Evolutionary conservation across 129 eudicot genomes (phyloP), one percentile per base, ranked within the genome.

Genomic region (Pulicaria dysenterica): DNA sequence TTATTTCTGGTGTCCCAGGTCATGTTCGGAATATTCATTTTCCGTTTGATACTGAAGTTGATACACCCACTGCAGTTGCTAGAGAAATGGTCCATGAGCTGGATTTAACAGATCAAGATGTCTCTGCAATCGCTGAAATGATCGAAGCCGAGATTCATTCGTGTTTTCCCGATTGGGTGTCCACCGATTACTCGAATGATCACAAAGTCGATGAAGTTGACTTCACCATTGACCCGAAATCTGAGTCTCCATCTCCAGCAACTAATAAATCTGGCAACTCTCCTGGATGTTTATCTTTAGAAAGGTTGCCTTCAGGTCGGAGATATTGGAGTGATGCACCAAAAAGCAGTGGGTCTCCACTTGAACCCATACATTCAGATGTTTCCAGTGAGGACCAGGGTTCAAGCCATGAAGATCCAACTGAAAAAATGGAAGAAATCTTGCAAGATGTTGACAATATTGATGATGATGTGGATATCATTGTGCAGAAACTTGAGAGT

Each of bases 311-410:
- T 48, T 88, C 90, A 1, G 92, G 95, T 53, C 81, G 83, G 45
- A 84, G 69, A 69, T 82, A 84, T 64, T 88, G 97, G 97, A 75
- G 77, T 11, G 90, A 84, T 72, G 81, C 91, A 71, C 89, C 95
- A 5, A 88, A 73, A 74, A 70, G 46, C 40, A 49, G 62, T 74
- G 58, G 64, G 74, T 82, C 95, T 60, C 90, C 90, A 37, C 56
- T 61, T 40, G 82, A 64, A 56, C 78, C 77, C 10, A 80, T 73
- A 3, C 86, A 76, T 31, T 80, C 93, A 56, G 69, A 78, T 47
- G 81, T 24, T 24, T 24, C 31, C 2, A 24, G 48, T 54, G 78
- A 64, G 46, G 70, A 42, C 43, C 57, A 47, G 48, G 58, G 46
- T 67, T 42, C 39, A 24, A 42, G 50, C 55, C 4, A 69, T 13